These are phyloP conservation scores for Botrytis byssoidea DNA, from an alignment of 2,329 filamentous ascomycete genomes.

Conservation along the genomic window DNA sequence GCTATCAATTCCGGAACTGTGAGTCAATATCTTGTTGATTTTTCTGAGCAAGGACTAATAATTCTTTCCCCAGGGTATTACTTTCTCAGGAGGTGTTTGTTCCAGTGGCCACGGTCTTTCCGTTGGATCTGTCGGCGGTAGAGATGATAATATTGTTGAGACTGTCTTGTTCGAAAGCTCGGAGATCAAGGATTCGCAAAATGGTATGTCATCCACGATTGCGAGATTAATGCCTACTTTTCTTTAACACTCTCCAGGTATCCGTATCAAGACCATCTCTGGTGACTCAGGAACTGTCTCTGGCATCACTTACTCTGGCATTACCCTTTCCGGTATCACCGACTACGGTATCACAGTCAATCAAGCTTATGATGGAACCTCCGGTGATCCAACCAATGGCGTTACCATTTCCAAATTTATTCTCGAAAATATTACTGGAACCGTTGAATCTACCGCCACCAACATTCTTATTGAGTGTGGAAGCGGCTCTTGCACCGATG, in stretches of 20 bases:
- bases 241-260: constrained; percentile 40
- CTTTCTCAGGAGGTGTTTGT: constrained; percentile 30
- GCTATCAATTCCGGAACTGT: constrained; percentile 54
- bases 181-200: constrained; percentile 49
- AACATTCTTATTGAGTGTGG: constrained; percentile 55
- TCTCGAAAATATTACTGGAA: constrained; percentile 45
- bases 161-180: constrained; percentile 51
- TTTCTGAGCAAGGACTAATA: constrained; percentile 23
- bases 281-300: constrained; percentile 52
- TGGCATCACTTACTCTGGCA: constrained; percentile 52
- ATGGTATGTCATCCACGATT: constrained; percentile 48
- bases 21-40: constrained; percentile 40
- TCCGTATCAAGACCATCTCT: constrained; percentile 57
- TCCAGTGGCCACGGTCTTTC: constrained; percentile 47
- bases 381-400: constrained; percentile 46
- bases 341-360: constrained; percentile 53
- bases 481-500: constrained; percentile 46
- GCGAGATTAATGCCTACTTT: constrained; percentile 40
- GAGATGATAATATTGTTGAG: constrained; percentile 52
- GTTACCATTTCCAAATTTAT: constrained; percentile 51
- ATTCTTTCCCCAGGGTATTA: constrained; percentile 43
- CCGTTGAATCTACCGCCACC: constrained; percentile 41
- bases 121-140: constrained; percentile 58
- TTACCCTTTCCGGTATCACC: constrained; percentile 49
- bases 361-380: constrained; percentile 54